Percentiles rank a stretch among this genome's conserved stretches.
These are phyloP conservation scores for Fusarium praegraminearum DNA, from an alignment of 2,329 filamentous ascomycete species.

Conservation along the genomic window DNA sequence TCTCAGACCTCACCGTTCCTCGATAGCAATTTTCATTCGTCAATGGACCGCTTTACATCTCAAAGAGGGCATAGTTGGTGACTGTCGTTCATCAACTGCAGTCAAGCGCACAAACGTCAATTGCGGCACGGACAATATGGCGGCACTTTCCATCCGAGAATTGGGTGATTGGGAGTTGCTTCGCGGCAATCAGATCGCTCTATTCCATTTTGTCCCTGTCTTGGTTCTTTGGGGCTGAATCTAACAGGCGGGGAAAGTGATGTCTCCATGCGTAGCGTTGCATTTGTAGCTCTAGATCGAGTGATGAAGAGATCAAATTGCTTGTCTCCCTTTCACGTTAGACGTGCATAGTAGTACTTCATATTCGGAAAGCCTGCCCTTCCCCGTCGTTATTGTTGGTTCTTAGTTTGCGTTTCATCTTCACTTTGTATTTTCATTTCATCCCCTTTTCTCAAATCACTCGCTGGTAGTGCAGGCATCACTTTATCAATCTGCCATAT, in stretches of 20 bases:
- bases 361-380: conserved; percentile 22
- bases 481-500: not conserved
- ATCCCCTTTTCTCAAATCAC: conserved; percentile 3
- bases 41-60: not conserved
- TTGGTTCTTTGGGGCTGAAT: conserved; percentile 22
- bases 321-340: not conserved
- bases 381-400: not conserved
- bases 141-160: conserved; percentile 27
- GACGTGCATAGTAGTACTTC: not conserved
- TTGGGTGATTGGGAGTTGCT: conserved; percentile 21
- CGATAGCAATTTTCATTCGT: conserved; percentile 10
- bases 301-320: conserved; percentile 22
- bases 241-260: conserved; percentile 3
- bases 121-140: conserved; percentile 25
- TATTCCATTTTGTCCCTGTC: not conserved
- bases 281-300: conserved; percentile 29
- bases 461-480: conserved; percentile 18
- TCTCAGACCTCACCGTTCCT: conserved; percentile 1
- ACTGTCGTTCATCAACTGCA: conserved; percentile 4
- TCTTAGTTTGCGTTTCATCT: conserved; percentile 20
- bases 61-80: not conserved
- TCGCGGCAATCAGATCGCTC: conserved; percentile 13
- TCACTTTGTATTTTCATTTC: not conserved
- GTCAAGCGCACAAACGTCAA: conserved; percentile 1
- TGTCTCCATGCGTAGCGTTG: conserved; percentile 7